Conservation (phyloP, 208 protist species). For the Sergeia podlipaevii region DNA sequence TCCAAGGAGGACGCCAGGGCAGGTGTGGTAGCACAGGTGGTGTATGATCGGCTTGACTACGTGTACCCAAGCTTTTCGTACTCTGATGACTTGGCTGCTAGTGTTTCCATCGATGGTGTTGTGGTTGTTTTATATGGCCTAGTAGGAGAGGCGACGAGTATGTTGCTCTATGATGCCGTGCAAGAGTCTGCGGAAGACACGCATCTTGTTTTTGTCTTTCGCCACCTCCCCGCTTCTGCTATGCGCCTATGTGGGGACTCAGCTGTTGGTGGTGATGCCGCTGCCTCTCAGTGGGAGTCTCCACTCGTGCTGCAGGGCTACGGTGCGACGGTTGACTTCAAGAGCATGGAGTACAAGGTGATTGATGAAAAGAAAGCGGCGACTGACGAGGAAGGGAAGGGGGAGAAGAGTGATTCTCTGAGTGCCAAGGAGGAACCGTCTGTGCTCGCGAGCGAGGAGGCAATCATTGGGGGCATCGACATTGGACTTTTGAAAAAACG, state of each 20-base stretch:
- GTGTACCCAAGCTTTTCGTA: no score
- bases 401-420: neutral
- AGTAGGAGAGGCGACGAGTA: slow-evolving; percentile 32
- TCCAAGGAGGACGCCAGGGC: no score
- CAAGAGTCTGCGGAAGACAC: slow-evolving; percentile 7
- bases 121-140: slow-evolving; percentile 63
- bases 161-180: slow-evolving; percentile 19
- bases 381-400: neutral
- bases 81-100: no score
- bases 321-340: slow-evolving; percentile 94
- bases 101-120: no score
- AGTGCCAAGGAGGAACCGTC: neutral
- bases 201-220: slow-evolving; percentile 30
- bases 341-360: slow-evolving; percentile 97
- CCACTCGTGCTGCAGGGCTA: slow-evolving; percentile 88
- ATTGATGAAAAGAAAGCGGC: slow-evolving; percentile 77
- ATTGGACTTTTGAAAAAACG: slow-evolving; percentile 22
- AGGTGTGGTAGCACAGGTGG: no score
- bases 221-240: slow-evolving; percentile 46
- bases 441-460: neutral
- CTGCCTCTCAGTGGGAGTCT: slow-evolving; percentile 18
- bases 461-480: slow-evolving; percentile 42
- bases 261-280: neutral
- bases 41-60: no score
- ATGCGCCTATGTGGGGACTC: slow-evolving; percentile 16